Percentiles rank a stretch among this genome's conserved stretches.
Conservation (phyloP, 306 rosid genomes). For the Oemleria cerasiformis region DNA sequence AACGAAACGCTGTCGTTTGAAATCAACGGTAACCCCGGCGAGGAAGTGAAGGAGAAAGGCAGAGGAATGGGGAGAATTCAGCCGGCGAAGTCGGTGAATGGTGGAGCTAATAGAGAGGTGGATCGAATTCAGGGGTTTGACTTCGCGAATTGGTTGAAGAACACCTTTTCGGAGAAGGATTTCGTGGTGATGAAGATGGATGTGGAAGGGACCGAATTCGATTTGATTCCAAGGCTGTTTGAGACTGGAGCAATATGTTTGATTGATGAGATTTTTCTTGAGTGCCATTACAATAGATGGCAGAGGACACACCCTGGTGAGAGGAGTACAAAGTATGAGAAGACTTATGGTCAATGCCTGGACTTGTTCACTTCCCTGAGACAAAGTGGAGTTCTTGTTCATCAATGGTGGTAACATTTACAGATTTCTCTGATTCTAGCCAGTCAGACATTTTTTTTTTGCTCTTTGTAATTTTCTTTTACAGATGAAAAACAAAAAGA, state of each 20-base stretch:
- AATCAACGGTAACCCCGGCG: slow-evolving; percentile 73
- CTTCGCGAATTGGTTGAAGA: slow-evolving; percentile 79
- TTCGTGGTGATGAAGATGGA: slow-evolving; percentile 99
- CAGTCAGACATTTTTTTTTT: slow-evolving; percentile 5
- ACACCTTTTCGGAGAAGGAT: slow-evolving; percentile 61
- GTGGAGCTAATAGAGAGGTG: slow-evolving; percentile 57
- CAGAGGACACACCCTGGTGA: slow-evolving; percentile 94
- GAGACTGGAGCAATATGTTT: slow-evolving; percentile 89
- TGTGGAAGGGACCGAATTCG: slow-evolving; percentile 93
- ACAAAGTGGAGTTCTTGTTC: slow-evolving; percentile 92
- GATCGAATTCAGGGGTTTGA: slow-evolving; percentile 84
- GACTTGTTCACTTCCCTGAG: slow-evolving; percentile 70
- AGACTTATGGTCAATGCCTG: slow-evolving; percentile 78
- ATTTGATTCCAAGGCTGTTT: slow-evolving; percentile 74
- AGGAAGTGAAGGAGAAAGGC: slow-evolving; percentile 57
- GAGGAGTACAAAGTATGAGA: slow-evolving; percentile 85
- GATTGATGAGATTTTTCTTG: slow-evolving; percentile 91
- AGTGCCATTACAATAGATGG: slow-evolving; percentile 97
- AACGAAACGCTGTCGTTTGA: slow-evolving; percentile 79
- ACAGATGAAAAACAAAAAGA: background rate
- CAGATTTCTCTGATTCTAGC: slow-evolving; percentile 17
- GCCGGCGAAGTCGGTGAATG: slow-evolving; percentile 35
- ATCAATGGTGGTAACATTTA: slow-evolving; percentile 79
- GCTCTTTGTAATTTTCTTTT: slow-evolving; percentile 21
- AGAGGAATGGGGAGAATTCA: slow-evolving; percentile 99